These are phyloP conservation scores for Jamesozyma rosinii DNA, from an alignment of 805 yeast species.

Conservation along the genomic window DNA sequence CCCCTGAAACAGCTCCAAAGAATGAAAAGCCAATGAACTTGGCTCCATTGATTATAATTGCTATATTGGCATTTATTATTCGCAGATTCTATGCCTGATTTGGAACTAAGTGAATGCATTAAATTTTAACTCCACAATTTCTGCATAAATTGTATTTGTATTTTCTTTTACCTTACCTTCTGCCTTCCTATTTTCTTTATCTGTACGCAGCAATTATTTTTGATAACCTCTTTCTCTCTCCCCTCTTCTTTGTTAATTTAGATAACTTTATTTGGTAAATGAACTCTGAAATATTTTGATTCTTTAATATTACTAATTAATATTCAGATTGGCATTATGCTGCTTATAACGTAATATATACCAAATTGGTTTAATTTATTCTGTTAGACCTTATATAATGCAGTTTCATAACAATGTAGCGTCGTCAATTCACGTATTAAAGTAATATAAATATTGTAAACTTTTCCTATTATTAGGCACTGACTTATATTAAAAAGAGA, in stretches of 20 bases:
- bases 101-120: background rate
- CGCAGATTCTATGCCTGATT: constrained; percentile 47
- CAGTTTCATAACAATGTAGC: background rate
- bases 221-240: background rate
- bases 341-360: too few relatives aligned
- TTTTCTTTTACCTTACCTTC: background rate
- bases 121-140: background rate
- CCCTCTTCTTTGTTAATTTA: background rate
- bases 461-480: too few relatives aligned
- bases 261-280: background rate
- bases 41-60: constrained; percentile 43
- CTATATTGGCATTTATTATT: constrained; percentile 45
- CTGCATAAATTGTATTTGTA: background rate
- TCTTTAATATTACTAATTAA: background rate
- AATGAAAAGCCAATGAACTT: constrained; percentile 44
- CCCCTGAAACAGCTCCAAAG: constrained; percentile 11
- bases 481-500: constrained; percentile 5
- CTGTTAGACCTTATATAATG: background rate
- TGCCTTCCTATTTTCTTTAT: background rate
- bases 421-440: background rate
- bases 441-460: too few relatives aligned
- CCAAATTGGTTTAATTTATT: too few relatives aligned
- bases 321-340: too few relatives aligned
- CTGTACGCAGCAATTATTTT: background rate
- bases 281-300: background rate